A percentile compares a stretch with the other conserved stretches of the same genome.
phyloP scores from a whole-genome alignment of 2,329 filamentous ascomycete genomes.

The Madurella fahalii region DNA sequence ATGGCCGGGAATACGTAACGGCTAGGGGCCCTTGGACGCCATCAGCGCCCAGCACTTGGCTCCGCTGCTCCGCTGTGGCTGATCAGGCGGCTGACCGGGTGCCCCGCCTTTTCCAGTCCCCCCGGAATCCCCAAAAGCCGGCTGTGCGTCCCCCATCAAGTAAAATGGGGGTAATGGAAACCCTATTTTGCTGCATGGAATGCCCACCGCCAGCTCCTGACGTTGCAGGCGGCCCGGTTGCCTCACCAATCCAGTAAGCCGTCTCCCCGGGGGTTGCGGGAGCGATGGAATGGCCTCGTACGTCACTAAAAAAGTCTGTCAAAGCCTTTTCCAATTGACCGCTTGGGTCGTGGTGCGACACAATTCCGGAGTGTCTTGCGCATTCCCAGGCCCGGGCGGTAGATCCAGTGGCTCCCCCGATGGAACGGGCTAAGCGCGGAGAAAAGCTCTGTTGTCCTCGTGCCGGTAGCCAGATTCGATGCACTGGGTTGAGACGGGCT shows the following conservation, averaged over 20 bases:
- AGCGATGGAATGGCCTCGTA: not conserved
- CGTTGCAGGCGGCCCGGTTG: conserved; percentile 21
- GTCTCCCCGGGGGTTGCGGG: not conserved
- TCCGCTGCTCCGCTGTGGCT: conserved; percentile 13
- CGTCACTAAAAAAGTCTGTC: not conserved
- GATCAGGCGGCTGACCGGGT: conserved; percentile 18
- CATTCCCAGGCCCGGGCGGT: too few relatives aligned
- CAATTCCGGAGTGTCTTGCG: not conserved
- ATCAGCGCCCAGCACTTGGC: not conserved
- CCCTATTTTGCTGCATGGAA: conserved; percentile 7
- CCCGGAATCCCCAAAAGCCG: conserved; percentile 20
- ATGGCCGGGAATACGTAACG: conserved; percentile 24
- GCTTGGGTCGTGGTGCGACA: conserved; percentile 3
- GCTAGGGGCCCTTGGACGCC: conserved; percentile 2
- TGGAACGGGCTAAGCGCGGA: conserved; percentile 3
- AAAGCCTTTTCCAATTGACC: conserved; percentile 13
- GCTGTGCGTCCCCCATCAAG: conserved; percentile 25
- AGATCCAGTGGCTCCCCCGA: not conserved
- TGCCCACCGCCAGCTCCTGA: conserved; percentile 12
- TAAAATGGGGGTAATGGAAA: conserved; percentile 32
- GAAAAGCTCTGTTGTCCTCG: conserved; percentile 26
- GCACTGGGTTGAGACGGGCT: not conserved
- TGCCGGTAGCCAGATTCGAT: conserved; percentile 13
- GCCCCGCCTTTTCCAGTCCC: conserved; percentile 29
- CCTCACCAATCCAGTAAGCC: conserved; percentile 13